Percentiles rank a stretch among this genome's conserved stretches.
These are phyloP conservation scores for Curvularia eragrostidis DNA, from an alignment of 2,329 filamentous ascomycete species.

Conservation along the genomic window DNA sequence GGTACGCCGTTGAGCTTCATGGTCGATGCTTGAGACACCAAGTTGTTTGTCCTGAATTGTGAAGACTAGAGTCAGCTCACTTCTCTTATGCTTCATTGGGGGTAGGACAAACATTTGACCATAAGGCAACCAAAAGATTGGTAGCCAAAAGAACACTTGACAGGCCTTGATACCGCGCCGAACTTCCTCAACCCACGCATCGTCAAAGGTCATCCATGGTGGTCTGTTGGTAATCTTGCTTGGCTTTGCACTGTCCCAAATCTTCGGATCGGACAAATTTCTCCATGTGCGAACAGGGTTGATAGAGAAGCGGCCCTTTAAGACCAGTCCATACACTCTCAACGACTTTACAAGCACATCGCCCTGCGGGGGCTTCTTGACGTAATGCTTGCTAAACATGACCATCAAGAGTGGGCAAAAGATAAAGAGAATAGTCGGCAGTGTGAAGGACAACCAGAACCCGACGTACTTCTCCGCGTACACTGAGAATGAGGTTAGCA, in stretches of 20 bases:
- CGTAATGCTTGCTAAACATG: constrained; percentile 34
- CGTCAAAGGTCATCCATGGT: constrained; percentile 79
- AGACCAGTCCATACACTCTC: constrained; percentile 63
- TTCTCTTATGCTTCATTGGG: not conserved
- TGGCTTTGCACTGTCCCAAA: constrained; percentile 65
- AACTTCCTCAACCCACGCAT: constrained; percentile 72
- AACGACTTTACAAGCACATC: constrained; percentile 73
- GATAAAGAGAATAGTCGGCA: constrained; percentile 69
- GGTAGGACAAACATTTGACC: constrained; percentile 53
- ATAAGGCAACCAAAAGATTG: constrained; percentile 62
- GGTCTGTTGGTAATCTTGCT: constrained; percentile 65
- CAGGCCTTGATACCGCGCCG: constrained; percentile 33
- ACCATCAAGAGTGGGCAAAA: constrained; percentile 64
- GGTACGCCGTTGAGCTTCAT: constrained; percentile 67
- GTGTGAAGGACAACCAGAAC: constrained; percentile 73
- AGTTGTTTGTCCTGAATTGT: constrained; percentile 63
- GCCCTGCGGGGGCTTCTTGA: constrained; percentile 66
- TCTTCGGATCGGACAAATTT: constrained; percentile 53
- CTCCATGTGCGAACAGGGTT: constrained; percentile 61
- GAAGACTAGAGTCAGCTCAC: not conserved
- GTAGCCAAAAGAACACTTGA: constrained; percentile 58
- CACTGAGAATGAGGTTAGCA: constrained; percentile 45
- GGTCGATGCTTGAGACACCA: constrained; percentile 58
- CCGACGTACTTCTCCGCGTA: constrained; percentile 77
- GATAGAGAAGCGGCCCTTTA: constrained; percentile 66